phyloP scores from a whole-genome alignment of 192 early-diverging fungal genomes.

The Radiomyces spectabilis region DNA sequence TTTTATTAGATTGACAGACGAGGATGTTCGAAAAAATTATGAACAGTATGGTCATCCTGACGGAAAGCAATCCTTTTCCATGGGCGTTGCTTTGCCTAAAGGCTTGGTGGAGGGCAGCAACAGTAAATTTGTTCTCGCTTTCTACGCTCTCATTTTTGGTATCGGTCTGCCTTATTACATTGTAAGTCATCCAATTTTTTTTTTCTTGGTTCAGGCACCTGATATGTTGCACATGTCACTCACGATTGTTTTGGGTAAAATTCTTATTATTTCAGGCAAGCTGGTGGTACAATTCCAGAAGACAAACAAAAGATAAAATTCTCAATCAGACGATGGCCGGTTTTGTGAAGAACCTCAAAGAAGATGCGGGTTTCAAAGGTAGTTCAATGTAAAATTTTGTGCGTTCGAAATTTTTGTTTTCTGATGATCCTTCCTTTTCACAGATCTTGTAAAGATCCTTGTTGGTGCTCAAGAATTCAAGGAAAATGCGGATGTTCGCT shows the following conservation, averaged over 20 bases:
- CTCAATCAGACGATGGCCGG: constrained; percentile 81
- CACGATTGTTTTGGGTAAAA: not conserved
- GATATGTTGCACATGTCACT: not conserved
- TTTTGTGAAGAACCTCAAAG: constrained; percentile 87
- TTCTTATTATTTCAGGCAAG: constrained; percentile 41
- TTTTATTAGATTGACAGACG: constrained; percentile 71
- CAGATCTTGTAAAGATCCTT: constrained; percentile 71
- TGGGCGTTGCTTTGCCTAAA: constrained; percentile 91
- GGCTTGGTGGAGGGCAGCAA: constrained; percentile 86
- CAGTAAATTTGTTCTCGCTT: constrained; percentile 69
- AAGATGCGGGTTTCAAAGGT: constrained; percentile 36
- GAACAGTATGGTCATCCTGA: constrained; percentile 97
- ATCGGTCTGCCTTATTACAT: constrained; percentile 82
- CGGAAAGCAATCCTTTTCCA: constrained; percentile 84
- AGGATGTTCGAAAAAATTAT: constrained; percentile 82
- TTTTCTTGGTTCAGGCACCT: not conserved
- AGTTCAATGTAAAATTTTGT: constrained; percentile 3
- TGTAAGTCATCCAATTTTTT: constrained; percentile 25
- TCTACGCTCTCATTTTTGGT: constrained; percentile 88
- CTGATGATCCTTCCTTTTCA: not conserved
- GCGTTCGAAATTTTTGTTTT: not conserved
- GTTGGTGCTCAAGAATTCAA: constrained; percentile 70
- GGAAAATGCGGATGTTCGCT: constrained; percentile 33
- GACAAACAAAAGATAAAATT: constrained; percentile 86
- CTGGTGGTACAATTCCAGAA: constrained; percentile 93